Conservation (phyloP, 805 yeast species). For the Starmerella vitae region DNA sequence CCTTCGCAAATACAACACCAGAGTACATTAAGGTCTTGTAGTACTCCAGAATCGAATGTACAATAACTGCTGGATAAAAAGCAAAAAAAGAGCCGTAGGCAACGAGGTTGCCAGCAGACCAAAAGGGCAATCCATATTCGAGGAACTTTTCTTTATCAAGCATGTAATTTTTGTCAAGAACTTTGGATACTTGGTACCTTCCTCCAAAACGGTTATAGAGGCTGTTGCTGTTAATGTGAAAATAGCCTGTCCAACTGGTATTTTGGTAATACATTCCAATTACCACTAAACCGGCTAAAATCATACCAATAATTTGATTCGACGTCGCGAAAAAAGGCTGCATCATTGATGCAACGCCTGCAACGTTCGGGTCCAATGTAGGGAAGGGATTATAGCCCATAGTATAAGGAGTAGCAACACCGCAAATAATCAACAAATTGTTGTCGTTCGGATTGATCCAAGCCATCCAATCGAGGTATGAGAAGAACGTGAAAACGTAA, state of each 20-base stretch:
- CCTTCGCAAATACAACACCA: constrained; percentile 4
- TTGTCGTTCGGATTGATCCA: constrained; percentile 45
- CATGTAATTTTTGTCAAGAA: constrained; percentile 34
- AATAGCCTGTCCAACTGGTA: constrained; percentile 37
- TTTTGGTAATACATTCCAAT: constrained; percentile 34
- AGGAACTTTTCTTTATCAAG: constrained; percentile 37
- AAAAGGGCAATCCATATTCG: constrained; percentile 50
- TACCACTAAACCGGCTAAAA: constrained; percentile 26
- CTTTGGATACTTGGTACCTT: constrained; percentile 32
- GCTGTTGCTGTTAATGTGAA: constrained; percentile 37
- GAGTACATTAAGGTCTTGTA: constrained; percentile 4
- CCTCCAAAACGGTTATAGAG: constrained; percentile 33
- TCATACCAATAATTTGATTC: constrained; percentile 28
- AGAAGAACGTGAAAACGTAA: constrained; percentile 46
- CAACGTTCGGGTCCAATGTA: constrained; percentile 33
- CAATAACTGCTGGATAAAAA: constrained; percentile 41
- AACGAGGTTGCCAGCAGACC: constrained; percentile 46
- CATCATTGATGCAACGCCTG: constrained; percentile 34
- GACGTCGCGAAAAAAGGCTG: constrained; percentile 33
- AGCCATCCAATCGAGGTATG: constrained; percentile 49
- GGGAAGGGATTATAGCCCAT: constrained; percentile 42
- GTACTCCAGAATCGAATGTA: constrained; percentile 37
- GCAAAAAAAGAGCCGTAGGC: constrained; percentile 44
- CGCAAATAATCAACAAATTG: constrained; percentile 38
- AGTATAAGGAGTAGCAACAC: constrained; percentile 32